Conservation (phyloP, 352 stramenopile species). For the Phytophthora pseudosyringae region DNA sequence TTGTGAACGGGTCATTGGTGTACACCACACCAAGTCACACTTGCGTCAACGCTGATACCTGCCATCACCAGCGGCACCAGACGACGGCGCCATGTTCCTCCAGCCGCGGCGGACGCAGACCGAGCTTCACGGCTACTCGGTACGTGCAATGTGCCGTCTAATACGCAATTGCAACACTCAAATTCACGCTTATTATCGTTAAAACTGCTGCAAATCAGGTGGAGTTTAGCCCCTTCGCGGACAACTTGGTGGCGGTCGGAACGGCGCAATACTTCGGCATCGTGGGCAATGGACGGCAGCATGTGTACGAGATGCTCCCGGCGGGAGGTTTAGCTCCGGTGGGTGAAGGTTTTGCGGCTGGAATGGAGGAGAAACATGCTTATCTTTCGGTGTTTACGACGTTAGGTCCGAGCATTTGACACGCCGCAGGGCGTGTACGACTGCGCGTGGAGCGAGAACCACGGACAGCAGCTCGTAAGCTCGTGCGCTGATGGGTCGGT, state of each 20-base stretch:
- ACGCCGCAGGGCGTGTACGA: slow-evolving; percentile 91
- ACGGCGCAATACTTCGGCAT: slow-evolving; percentile 94
- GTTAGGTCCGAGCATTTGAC: slow-evolving; percentile 86
- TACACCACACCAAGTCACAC: slow-evolving; percentile 9
- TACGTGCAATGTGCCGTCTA: slow-evolving; percentile 19
- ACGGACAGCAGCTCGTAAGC: slow-evolving; percentile 87
- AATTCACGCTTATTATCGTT: not conserved
- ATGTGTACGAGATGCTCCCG: slow-evolving; percentile 83
- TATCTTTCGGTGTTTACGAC: not conserved
- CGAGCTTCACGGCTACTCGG: slow-evolving; percentile 73
- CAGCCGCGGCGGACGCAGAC: slow-evolving; percentile 67
- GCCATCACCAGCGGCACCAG: not conserved
- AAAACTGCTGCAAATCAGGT: slow-evolving; percentile 49
- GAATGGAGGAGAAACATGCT: slow-evolving; percentile 1
- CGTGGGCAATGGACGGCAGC: slow-evolving; percentile 89
- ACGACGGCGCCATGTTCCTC: slow-evolving; percentile 57
- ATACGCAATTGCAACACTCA: not conserved
- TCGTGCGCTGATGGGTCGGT: slow-evolving; percentile 87
- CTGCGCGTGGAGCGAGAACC: slow-evolving; percentile 90
- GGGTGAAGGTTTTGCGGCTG: slow-evolving; percentile 4
- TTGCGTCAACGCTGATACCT: slow-evolving; percentile 18
- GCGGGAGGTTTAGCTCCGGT: slow-evolving; percentile 67
- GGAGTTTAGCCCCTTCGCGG: slow-evolving; percentile 92
- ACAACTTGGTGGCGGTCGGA: slow-evolving; percentile 86
- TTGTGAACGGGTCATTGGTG: not conserved